Conservation (phyloP, 2,329 filamentous ascomycete species). For the Byssothecium circinans region DNA sequence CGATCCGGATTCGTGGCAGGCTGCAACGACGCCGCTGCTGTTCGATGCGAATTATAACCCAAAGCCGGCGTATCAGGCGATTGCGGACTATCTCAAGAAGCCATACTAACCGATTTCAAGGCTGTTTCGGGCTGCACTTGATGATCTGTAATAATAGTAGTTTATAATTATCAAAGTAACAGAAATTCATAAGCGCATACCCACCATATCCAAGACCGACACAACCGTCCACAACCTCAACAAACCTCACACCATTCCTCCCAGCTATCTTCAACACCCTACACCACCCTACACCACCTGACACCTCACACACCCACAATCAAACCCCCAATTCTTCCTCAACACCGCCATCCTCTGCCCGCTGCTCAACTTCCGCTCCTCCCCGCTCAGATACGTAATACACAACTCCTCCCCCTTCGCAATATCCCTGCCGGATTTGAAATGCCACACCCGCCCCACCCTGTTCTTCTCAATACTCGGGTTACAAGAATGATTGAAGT, state of each 20-base stretch:
- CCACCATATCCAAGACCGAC: too few species aligned
- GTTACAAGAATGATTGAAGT: conserved; percentile 53
- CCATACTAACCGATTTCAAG: not conserved
- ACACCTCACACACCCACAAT: conserved; percentile 48
- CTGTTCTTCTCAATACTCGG: conserved; percentile 50
- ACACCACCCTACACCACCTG: conserved; percentile 10
- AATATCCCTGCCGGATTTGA: conserved; percentile 42
- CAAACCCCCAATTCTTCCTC: conserved; percentile 50
- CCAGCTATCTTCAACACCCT: too few species aligned
- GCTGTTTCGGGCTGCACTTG: too few species aligned
- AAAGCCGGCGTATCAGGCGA: conserved; percentile 19
- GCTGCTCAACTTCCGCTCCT: conserved; percentile 46
- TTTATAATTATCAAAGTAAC: too few species aligned
- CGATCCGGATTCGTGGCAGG: conserved; percentile 43
- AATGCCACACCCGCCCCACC: conserved; percentile 46
- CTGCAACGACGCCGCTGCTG: conserved; percentile 38
- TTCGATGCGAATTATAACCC: conserved; percentile 34
- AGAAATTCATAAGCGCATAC: too few species aligned
- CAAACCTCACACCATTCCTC: too few species aligned
- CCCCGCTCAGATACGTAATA: conserved; percentile 53
- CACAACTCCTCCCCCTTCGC: conserved; percentile 47
- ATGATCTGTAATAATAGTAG: too few species aligned
- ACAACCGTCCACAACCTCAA: too few species aligned
- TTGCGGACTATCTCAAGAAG: not conserved
- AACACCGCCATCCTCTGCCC: conserved; percentile 43